phyloP scores from a whole-genome alignment of 768 basidiomycete genomes.

The Leccinum olivaceopallidum region DNA sequence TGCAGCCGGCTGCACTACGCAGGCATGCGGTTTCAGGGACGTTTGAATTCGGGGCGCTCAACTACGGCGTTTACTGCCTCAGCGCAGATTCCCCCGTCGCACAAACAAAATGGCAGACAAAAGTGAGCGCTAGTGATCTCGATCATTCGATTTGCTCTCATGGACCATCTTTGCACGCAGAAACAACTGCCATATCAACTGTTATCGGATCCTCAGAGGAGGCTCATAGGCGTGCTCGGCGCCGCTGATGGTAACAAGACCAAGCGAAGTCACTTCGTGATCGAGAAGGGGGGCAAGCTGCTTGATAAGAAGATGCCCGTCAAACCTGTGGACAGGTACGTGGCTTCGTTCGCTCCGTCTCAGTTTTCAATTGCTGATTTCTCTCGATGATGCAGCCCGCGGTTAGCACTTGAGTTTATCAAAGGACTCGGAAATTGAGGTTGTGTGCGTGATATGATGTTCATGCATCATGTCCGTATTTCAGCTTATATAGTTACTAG shows the following conservation, averaged over 20 bases:
- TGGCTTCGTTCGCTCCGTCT: neutral
- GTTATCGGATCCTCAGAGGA: constrained; percentile 85
- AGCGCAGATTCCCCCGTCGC: constrained; percentile 76
- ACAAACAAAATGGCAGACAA: constrained; percentile 84
- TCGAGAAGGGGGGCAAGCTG: constrained; percentile 88
- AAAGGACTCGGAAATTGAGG: constrained; percentile 38
- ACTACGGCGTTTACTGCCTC: constrained; percentile 79
- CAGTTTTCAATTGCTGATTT: neutral
- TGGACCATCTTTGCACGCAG: constrained; percentile 39
- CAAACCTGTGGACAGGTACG: constrained; percentile 80
- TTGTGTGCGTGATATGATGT: neutral
- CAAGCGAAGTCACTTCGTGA: constrained; percentile 92
- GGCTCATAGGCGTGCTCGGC: constrained; percentile 78
- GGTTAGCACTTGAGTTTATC: constrained; percentile 68
- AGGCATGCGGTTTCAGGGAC: constrained; percentile 93
- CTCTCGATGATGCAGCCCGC: constrained; percentile 43
- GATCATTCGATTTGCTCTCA: too few species aligned
- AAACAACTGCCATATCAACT: constrained; percentile 84
- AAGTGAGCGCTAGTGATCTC: constrained; percentile 46
- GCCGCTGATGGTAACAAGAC: constrained; percentile 79
- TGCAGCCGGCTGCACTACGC: constrained; percentile 85
- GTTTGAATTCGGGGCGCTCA: constrained; percentile 66
- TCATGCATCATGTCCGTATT: neutral
- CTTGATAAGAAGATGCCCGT: constrained; percentile 84
- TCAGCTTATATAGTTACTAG: constrained; percentile 8